Percentiles rank a stretch among this genome's conserved stretches.
These are phyloP conservation scores for Pythium dissotocum DNA, from an alignment of 352 stramenopile species.

Conservation along the genomic window DNA sequence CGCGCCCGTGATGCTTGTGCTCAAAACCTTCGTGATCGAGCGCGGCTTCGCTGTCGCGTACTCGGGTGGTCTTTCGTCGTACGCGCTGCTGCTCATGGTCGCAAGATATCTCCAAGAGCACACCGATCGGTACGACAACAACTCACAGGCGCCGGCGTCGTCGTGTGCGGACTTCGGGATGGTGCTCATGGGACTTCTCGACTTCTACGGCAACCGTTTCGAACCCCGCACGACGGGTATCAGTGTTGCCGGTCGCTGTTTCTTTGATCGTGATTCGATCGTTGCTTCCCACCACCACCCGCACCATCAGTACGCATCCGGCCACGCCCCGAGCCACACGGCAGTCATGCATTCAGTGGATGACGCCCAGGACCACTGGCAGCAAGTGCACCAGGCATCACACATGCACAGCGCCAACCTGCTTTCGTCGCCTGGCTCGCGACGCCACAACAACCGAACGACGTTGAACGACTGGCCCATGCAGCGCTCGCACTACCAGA, in stretches of 20 bases:
- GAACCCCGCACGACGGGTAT: conserved; percentile 90
- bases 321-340: neutral
- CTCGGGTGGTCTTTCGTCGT: conserved; percentile 96
- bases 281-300: conserved; percentile 11
- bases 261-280: conserved; percentile 76
- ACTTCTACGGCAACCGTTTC: conserved; percentile 97
- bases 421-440: conserved; percentile 57
- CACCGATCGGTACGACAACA: conserved; percentile 56
- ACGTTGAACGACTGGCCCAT: conserved; percentile 54
- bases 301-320: conserved; percentile 1
- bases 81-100: conserved; percentile 95
- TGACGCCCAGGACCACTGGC: conserved; percentile 65
- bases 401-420: conserved; percentile 53
- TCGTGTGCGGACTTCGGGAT: conserved; percentile 91
- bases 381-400: conserved; percentile 47
- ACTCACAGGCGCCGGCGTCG: conserved; percentile 11
- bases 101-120: conserved; percentile 92
- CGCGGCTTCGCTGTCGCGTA: conserved; percentile 94
- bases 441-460: conserved; percentile 69
- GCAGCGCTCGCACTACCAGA: conserved; percentile 7
- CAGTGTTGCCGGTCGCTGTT: conserved; percentile 80
- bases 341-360: conserved; percentile 43
- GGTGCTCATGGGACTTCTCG: conserved; percentile 95
- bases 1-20: conserved; percentile 94
- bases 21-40: conserved; percentile 95